phyloP scores from a whole-genome alignment of 2,329 filamentous ascomycete species.

The Westerdykella sp. region DNA sequence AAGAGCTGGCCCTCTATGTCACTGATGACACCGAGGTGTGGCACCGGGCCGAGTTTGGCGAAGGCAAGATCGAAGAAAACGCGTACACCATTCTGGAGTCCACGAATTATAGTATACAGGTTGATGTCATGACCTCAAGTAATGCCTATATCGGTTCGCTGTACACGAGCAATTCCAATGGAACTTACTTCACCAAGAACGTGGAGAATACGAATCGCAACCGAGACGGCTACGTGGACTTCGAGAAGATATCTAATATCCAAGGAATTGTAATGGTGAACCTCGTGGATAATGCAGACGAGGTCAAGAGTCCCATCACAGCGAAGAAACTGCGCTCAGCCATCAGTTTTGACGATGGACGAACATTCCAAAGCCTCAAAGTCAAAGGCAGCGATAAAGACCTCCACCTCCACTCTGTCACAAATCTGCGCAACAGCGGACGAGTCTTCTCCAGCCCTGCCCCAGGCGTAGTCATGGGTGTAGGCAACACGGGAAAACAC shows the following conservation, averaged over 20 bases:
- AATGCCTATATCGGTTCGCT: conserved; percentile 73
- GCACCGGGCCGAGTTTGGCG: conserved; percentile 86
- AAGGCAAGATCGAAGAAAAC: conserved; percentile 75
- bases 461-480: conserved; percentile 86
- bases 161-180: conserved; percentile 95
- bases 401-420: conserved; percentile 89
- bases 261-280: conserved; percentile 92
- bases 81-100: conserved; percentile 93
- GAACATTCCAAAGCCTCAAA: conserved; percentile 72
- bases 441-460: conserved; percentile 90
- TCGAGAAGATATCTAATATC: conserved; percentile 86
- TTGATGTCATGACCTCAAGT: conserved; percentile 74
- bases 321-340: conserved; percentile 67
- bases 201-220: conserved; percentile 89
- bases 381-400: conserved; percentile 57
- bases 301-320: conserved; percentile 51
- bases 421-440: conserved; percentile 73
- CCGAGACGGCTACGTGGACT: conserved; percentile 71
- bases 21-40: conserved; percentile 76
- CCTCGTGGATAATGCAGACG: conserved; percentile 76
- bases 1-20: conserved; percentile 88
- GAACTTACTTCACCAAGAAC: conserved; percentile 90
- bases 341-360: conserved; percentile 93
- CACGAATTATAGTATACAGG: conserved; percentile 95
- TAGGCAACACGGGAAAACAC: conserved; percentile 78